phyloP scores from a whole-genome alignment of 345 rosid genomes.

The Eutrema japonicum region DNA sequence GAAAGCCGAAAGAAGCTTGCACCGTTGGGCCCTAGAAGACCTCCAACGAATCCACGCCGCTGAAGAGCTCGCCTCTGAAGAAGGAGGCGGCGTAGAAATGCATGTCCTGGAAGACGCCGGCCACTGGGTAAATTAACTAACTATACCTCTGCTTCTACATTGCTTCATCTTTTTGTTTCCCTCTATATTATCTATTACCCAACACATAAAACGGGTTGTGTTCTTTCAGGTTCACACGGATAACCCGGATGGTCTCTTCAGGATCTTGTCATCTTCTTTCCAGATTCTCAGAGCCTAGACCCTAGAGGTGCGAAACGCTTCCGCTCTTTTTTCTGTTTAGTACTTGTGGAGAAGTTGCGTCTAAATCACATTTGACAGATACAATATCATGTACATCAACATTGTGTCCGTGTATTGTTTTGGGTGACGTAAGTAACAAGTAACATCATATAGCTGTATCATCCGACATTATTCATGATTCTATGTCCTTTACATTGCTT shows the following conservation, averaged over 20 bases:
- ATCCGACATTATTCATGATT: constrained; percentile 31
- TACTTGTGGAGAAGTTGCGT: constrained; percentile 11
- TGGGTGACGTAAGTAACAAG: constrained; percentile 20
- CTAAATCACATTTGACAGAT: constrained; percentile 15
- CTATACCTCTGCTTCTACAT: constrained; percentile 9
- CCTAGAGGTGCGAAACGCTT: background rate
- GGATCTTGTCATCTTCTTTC: constrained; percentile 83
- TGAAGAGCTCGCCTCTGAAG: constrained; percentile 82
- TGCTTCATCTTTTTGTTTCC: constrained; percentile 29
- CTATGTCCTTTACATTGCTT: constrained; percentile 13
- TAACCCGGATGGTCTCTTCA: constrained; percentile 95
- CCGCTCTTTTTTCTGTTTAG: background rate
- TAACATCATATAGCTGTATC: constrained; percentile 30
- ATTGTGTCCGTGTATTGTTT: constrained; percentile 19
- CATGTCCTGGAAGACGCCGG: constrained; percentile 98
- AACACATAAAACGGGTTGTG: background rate
- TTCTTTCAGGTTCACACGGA: constrained; percentile 78
- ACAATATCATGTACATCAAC: constrained; percentile 11
- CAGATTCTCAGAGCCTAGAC: constrained; percentile 45
- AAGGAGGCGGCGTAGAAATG: constrained; percentile 93
- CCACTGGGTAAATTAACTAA: constrained; percentile 70
- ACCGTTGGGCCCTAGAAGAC: constrained; percentile 94
- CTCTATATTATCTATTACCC: background rate
- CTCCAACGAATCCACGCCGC: constrained; percentile 92
- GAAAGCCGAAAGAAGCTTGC: constrained; percentile 97